A percentile compares a stretch with the other conserved stretches of the same genome.
Evolutionary conservation across 2,329 filamentous ascomycete species (phyloP).

Genomic region (Pseudogymnoascus destructans): DNA sequence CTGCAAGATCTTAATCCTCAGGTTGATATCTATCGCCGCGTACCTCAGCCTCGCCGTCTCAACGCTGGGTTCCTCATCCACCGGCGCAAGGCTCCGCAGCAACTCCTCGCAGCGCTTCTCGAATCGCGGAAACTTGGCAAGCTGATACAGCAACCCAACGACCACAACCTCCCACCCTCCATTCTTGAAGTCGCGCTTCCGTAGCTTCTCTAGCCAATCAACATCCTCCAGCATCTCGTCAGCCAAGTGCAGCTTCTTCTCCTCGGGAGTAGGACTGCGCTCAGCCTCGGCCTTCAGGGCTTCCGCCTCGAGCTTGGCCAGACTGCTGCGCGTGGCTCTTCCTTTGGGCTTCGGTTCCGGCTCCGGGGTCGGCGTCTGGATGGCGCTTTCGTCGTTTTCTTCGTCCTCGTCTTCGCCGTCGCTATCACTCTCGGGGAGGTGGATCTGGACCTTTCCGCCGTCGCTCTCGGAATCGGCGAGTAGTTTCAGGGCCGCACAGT

Average conservation of each 20-base stretch:
- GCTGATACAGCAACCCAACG: constrained; percentile 71
- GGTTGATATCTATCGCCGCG: constrained; percentile 64
- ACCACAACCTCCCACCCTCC: constrained; percentile 89
- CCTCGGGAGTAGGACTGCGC: constrained; percentile 29
- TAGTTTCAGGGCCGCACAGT: constrained; percentile 81
- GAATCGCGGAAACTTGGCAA: constrained; percentile 62
- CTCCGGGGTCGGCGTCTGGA: constrained; percentile 50
- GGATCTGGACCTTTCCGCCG: constrained; percentile 66
- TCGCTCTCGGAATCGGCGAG: constrained; percentile 64
- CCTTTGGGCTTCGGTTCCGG: constrained; percentile 53
- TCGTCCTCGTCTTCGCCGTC: constrained; percentile 57
- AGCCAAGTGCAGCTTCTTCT: constrained; percentile 49
- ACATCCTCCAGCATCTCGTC: constrained; percentile 62
- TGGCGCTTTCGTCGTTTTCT: constrained; percentile 38
- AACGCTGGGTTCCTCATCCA: constrained; percentile 59
- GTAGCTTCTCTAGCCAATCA: constrained; percentile 75
- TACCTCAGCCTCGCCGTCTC: constrained; percentile 66
- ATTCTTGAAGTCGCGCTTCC: constrained; percentile 70
- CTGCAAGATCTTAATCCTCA: constrained; percentile 67
- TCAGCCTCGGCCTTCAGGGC: constrained; percentile 47
- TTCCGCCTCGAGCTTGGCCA: constrained; percentile 69
- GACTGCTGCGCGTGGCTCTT: constrained; percentile 71
- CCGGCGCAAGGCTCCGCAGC: constrained; percentile 66
- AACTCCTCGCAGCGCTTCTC: constrained; percentile 66
- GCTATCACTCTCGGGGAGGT: constrained; percentile 60